Base-by-base conservation (phyloP, 345 rosid genomes). In the Salix dunnii region DNA sequence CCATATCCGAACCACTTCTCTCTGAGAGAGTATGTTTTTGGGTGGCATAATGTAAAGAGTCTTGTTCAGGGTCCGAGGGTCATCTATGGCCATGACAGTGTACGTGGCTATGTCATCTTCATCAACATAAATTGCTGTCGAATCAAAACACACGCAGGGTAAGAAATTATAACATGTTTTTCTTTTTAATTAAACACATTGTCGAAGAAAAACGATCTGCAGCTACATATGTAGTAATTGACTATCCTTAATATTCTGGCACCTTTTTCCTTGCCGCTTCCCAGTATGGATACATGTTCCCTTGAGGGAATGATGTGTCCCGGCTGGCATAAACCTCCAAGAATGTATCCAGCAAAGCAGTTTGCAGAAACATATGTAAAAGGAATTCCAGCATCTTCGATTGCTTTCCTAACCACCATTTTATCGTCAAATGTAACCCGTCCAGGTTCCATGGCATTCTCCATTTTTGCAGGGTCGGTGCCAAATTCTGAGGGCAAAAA, bases 401-500 rank as follows among this genome's bases (percentile, higher is more conserved):
- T 77, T 8, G 90, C 90, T 69, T 31, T 86, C 64, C 90, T 85
- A 49, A 88, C 85, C 55, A 66, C 80, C 91, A 90, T 90, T 77
- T 90, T 90, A 28, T 90, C 93, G 7, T 88, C 91, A 67, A 88
- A 88, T 2, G 90, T 77, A 20, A 86, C 74, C 58, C 86, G 80
- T 64, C 90, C 91, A 0, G 93, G 91, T 38, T 88, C 89, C 85
- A 87, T 74, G 2, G 90, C 91, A 48, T 85, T 40, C 63, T 64
- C 77, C 93, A 86, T 90, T 70, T 78, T 85, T 2, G 85, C 84
- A 0, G 91, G 90, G 58, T 85, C 90, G 0, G 82, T 85, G 2
- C 91, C 91, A 40, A 90, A 90, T 67, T 90, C 91, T 1, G 93
- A 90, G 0, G 92, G 92, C 68, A 86, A 30, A 36, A 86, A 90